Evolutionary conservation across 371 early-diverging fungal species (phyloP).

Genomic region (Haplosporangium sp.): DNA sequence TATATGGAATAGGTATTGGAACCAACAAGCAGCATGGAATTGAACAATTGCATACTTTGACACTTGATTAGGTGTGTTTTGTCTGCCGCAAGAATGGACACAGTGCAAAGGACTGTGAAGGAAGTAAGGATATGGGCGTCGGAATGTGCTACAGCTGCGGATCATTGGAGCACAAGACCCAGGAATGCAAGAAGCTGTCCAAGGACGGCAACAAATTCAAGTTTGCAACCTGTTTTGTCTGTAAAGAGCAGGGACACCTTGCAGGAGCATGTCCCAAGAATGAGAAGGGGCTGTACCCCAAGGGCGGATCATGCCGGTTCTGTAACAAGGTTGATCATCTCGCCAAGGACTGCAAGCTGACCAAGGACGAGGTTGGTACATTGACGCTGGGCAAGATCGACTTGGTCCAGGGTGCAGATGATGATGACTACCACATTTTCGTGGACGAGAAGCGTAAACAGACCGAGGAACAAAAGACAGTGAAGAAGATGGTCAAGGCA

Average conservation of each 20-base stretch:
- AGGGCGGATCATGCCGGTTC: conserved; percentile 91
- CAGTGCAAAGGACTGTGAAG: conserved; percentile 83
- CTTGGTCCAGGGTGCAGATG: conserved; percentile 81
- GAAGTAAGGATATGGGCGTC: conserved; percentile 55
- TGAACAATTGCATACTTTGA: neutral
- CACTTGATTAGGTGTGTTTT: conserved; percentile 76
- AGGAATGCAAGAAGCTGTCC: conserved; percentile 74
- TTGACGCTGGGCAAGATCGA: conserved; percentile 76
- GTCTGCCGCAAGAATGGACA: conserved; percentile 88
- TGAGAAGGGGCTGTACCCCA: conserved; percentile 89
- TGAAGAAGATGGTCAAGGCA: conserved; percentile 55
- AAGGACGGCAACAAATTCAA: conserved; percentile 70
- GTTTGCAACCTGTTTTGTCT: conserved; percentile 88
- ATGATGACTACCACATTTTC: conserved; percentile 81
- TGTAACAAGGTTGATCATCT: conserved; percentile 89
- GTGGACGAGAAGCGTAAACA: conserved; percentile 67
- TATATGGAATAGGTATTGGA: no score
- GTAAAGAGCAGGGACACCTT: conserved; percentile 87
- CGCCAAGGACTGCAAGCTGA: conserved; percentile 84
- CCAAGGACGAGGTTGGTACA: conserved; percentile 70
- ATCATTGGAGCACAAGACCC: conserved; percentile 82
- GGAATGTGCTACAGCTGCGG: conserved; percentile 92
- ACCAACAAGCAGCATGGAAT: no score
- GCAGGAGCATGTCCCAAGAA: conserved; percentile 86
- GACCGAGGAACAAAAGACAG: conserved; percentile 55